These are phyloP conservation scores for Xylaria longipes DNA, from an alignment of 495 filamentous ascomycete species.

Conservation along the genomic window DNA sequence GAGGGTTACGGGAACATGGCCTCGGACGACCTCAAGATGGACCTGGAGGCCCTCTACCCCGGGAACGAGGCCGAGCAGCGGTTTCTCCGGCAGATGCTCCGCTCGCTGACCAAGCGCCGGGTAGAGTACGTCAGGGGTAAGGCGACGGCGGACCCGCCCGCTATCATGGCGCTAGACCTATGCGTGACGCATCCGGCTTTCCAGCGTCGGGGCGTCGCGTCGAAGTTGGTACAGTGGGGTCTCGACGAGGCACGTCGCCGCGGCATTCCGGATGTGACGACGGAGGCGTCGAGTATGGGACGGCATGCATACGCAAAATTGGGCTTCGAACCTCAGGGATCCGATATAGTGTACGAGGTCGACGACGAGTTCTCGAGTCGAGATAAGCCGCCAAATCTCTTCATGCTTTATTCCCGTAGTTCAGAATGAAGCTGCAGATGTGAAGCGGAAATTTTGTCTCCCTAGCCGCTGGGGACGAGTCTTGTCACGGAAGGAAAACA, in stretches of 20 bases:
- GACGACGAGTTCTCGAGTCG: constrained; percentile 44
- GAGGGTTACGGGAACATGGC: constrained; percentile 47
- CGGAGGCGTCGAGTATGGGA: constrained; percentile 54
- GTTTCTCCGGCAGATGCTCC: constrained; percentile 42
- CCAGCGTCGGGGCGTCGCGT: constrained; percentile 49
- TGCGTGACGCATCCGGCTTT: constrained; percentile 50
- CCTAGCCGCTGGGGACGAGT: background rate
- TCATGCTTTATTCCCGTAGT: constrained; percentile 42
- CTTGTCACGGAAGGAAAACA: background rate
- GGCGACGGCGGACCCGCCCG: constrained; percentile 37
- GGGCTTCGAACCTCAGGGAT: constrained; percentile 45
- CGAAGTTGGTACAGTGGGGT: constrained; percentile 49
- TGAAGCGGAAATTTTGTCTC: background rate
- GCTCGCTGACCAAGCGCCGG: constrained; percentile 41
- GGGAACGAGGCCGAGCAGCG: constrained; percentile 45
- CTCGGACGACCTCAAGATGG: constrained; percentile 32
- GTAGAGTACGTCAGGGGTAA: constrained; percentile 40
- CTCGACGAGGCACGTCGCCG: constrained; percentile 47
- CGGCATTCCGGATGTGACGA: constrained; percentile 45
- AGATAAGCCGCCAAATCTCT: constrained; percentile 43
- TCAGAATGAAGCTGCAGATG: background rate
- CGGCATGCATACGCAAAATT: constrained; percentile 48
- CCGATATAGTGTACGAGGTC: constrained; percentile 42
- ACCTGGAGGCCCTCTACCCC: constrained; percentile 45
- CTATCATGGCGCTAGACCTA: constrained; percentile 46